phyloP scores from a whole-genome alignment of 441 rosid species.

The Raphanus hybrid region DNA sequence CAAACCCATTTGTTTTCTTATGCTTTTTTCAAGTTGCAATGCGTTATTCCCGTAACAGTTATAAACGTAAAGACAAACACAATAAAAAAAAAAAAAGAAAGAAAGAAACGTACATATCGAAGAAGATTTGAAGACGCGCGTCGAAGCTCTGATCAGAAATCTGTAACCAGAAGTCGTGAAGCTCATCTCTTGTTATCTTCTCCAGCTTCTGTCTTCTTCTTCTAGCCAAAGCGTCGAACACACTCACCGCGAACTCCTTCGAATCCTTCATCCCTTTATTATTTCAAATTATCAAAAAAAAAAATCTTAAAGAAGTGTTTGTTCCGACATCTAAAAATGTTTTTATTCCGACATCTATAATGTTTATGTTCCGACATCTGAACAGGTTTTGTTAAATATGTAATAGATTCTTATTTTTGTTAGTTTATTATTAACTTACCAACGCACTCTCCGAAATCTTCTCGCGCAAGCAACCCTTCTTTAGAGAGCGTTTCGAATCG shows the following conservation, averaged over 20 bases:
- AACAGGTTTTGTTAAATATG: neutral
- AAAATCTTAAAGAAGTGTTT: neutral
- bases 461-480: conserved; percentile 78
- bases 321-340: neutral
- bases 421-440: conserved; percentile 46
- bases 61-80: conserved; percentile 17
- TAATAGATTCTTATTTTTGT: neutral
- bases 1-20: conserved; percentile 27
- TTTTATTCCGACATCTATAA: neutral
- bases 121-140: conserved; percentile 96
- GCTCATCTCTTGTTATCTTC: conserved; percentile 77
- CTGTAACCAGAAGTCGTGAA: conserved; percentile 85
- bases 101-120: conserved; percentile 68
- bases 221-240: conserved; percentile 80
- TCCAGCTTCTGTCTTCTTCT: conserved; percentile 61
- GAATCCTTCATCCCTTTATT: conserved; percentile 84
- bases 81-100: neutral
- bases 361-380: neutral
- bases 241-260: conserved; percentile 87
- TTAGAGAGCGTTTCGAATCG: conserved; percentile 62
- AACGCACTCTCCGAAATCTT: conserved; percentile 94
- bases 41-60: conserved; percentile 2
- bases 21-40: conserved; percentile 3
- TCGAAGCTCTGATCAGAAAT: conserved; percentile 93
- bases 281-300: neutral